A percentile compares a stretch with the other conserved stretches of the same genome.
Evolutionary conservation across 305 asterid genomes (phyloP).

Genomic region (Fraxinus albicans): DNA sequence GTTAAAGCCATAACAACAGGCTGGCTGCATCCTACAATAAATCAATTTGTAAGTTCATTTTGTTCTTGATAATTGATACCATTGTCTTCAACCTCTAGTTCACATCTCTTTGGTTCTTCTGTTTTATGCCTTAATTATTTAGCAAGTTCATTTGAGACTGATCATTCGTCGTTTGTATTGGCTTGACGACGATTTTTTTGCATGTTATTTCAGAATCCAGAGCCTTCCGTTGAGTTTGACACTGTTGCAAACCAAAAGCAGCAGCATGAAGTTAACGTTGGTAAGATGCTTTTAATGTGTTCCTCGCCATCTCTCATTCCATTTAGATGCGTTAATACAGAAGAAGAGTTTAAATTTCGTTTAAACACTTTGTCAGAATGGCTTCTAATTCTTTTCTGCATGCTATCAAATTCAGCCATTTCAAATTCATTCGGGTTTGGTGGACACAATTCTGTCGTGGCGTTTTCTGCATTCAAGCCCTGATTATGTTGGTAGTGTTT

Average conservation of each 20-base stretch:
- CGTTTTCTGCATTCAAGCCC: slow-evolving; percentile 87
- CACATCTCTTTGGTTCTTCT: not conserved
- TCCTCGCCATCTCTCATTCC: not conserved
- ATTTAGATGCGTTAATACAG: not conserved
- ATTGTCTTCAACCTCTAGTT: not conserved
- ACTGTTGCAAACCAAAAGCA: not conserved
- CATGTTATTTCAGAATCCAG: not conserved
- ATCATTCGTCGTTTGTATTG: not conserved
- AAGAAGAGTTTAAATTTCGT: not conserved
- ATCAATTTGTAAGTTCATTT: not conserved
- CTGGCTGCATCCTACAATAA: not conserved
- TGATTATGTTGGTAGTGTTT: slow-evolving; percentile 29
- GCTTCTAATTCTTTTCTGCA: slow-evolving; percentile 9
- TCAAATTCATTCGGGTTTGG: slow-evolving; percentile 98
- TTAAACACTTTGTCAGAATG: not conserved
- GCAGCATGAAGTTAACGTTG: not conserved
- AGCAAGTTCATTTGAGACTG: not conserved
- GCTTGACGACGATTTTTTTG: not conserved
- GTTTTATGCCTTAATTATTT: not conserved
- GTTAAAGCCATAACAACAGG: not conserved
- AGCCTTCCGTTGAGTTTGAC: not conserved
- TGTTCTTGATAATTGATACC: not conserved
- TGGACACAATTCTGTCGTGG: slow-evolving; percentile 95
- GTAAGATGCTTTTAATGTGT: not conserved
- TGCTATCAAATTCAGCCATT: slow-evolving; percentile 54